Conservation (phyloP, 257 asterid species). For the Cruciata laevipes region DNA sequence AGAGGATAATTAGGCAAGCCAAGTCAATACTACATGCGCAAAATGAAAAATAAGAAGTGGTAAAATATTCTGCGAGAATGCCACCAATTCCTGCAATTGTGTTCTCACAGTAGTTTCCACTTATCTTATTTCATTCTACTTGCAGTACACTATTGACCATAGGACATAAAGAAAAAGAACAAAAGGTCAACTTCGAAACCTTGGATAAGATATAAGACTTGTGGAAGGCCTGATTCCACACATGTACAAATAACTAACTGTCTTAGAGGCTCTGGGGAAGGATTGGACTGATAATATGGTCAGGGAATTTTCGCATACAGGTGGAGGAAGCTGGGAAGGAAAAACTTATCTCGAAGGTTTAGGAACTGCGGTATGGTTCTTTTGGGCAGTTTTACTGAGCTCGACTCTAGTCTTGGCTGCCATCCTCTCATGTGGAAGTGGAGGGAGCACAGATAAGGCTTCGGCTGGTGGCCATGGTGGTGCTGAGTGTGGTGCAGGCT, state of each 20-base stretch:
- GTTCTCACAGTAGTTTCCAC: neutral
- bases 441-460: constrained; percentile 24
- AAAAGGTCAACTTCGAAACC: neutral
- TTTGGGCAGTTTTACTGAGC: constrained; percentile 26
- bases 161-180: neutral
- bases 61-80: neutral
- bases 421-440: constrained; percentile 30
- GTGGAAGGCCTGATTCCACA: constrained; percentile 1
- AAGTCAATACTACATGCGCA: neutral
- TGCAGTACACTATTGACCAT: neutral
- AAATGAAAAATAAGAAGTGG: neutral
- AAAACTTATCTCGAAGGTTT: constrained; percentile 9
- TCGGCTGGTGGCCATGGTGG: constrained; percentile 13
- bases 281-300: constrained; percentile 17
- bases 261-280: neutral
- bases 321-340: constrained; percentile 20
- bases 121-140: neutral
- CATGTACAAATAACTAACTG: neutral
- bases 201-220: neutral
- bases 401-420: constrained; percentile 20
- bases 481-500: constrained; percentile 24
- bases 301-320: constrained; percentile 18
- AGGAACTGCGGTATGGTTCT: constrained; percentile 14
- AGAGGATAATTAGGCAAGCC: neutral
- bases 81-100: too few species aligned